Evolutionary conservation across 345 rosid genomes (phyloP).

Genomic region (Ceriops tagal): DNA sequence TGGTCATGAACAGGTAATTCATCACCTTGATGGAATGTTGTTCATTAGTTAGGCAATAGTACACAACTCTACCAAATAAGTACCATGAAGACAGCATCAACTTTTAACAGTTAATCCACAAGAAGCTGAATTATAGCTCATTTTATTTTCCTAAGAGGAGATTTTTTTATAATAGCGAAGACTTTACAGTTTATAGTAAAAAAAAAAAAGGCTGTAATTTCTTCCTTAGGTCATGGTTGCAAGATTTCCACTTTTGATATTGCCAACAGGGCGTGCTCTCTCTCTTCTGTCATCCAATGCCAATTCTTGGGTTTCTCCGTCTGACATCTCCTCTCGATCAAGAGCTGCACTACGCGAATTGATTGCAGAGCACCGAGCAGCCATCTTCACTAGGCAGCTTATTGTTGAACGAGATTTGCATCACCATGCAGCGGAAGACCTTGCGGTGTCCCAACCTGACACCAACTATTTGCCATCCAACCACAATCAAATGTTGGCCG

Average conservation of each 20-base stretch:
- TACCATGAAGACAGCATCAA: too few species aligned
- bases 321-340: constrained; percentile 47
- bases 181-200: not conserved
- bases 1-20: too few species aligned
- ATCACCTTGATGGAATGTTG: too few species aligned
- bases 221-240: constrained; percentile 13
- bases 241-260: constrained; percentile 22
- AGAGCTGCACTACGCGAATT: constrained; percentile 50
- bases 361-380: constrained; percentile 47
- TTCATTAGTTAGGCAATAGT: too few species aligned
- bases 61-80: too few species aligned
- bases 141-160: too few species aligned
- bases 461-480: not conserved
- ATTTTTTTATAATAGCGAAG: not conserved
- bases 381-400: constrained; percentile 35
- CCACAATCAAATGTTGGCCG: constrained; percentile 15
- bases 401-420: constrained; percentile 23
- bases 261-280: constrained; percentile 45
- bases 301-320: constrained; percentile 35
- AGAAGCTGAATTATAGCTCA: too few species aligned
- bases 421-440: constrained; percentile 17
- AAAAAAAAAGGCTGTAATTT: not conserved
- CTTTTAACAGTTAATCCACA: too few species aligned
- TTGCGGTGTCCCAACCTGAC: constrained; percentile 6
- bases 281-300: constrained; percentile 66